Conservation (phyloP, 306 rosid species). For the Acmispon strigosus region DNA sequence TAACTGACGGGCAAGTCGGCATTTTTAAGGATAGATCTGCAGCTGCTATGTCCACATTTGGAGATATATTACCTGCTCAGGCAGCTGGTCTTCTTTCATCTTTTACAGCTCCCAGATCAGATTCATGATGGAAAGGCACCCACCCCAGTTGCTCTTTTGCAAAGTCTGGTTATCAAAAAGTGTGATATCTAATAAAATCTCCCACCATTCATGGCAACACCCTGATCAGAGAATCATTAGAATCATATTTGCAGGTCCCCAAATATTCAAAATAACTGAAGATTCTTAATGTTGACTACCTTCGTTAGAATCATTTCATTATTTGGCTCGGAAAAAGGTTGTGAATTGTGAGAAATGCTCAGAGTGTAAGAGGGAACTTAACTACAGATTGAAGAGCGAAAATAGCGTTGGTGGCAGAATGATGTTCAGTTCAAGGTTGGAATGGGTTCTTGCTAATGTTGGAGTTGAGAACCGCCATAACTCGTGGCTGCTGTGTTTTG, state of each 20-base stretch:
- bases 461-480: conserved; percentile 15
- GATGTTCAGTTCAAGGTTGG: conserved; percentile 20
- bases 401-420: conserved; percentile 10
- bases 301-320: not conserved
- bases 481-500: conserved; percentile 13
- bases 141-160: conserved; percentile 1
- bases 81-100: conserved; percentile 99
- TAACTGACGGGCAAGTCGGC: conserved; percentile 94
- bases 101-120: conserved; percentile 88
- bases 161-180: conserved; percentile 1
- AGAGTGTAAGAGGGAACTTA: conserved; percentile 3
- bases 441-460: conserved; percentile 10
- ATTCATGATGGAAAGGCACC: conserved; percentile 40
- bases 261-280: conserved; percentile 13
- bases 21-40: conserved; percentile 93
- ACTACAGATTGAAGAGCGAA: conserved; percentile 17
- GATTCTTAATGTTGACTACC: conserved; percentile 17
- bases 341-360: conserved; percentile 7
- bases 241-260: conserved; percentile 23
- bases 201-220: not conserved
- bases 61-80: conserved; percentile 91
- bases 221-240: not conserved
- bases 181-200: not conserved
- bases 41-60: conserved; percentile 88
- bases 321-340: conserved; percentile 11